Conservation (phyloP, 306 rosid genomes). For the Sophora flavescens region DNA sequence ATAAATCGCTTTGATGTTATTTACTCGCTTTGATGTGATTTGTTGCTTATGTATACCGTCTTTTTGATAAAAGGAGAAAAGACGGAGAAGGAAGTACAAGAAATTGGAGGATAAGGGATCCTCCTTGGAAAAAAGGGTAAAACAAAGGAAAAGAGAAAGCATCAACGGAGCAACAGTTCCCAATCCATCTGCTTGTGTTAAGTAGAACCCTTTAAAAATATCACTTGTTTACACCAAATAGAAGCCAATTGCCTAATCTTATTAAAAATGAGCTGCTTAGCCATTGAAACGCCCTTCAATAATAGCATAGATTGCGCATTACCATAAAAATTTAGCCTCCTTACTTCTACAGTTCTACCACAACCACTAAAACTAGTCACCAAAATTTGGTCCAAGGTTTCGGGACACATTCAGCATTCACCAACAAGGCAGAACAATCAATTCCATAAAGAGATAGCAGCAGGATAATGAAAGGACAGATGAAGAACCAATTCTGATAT, state of each 20-base stretch:
- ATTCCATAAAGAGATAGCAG: neutral
- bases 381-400: slow-evolving; percentile 7
- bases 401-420: neutral
- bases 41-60: neutral
- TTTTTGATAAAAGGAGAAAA: slow-evolving; percentile 13
- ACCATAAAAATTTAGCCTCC: neutral
- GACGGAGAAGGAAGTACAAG: slow-evolving; percentile 9
- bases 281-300: slow-evolving; percentile 11
- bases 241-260: neutral
- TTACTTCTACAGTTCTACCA: slow-evolving; percentile 2
- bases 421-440: neutral
- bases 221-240: neutral
- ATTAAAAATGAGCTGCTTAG: neutral
- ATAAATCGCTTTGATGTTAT: slow-evolving; percentile 24
- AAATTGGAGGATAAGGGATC: slow-evolving; percentile 1
- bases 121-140: neutral
- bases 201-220: slow-evolving; percentile 7
- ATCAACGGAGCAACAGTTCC: neutral
- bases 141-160: slow-evolving; percentile 11
- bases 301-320: slow-evolving; percentile 7
- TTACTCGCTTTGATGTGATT: slow-evolving; percentile 34
- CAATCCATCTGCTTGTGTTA: neutral
- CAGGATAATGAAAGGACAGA: slow-evolving; percentile 14
- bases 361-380: neutral
- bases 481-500: neutral